A percentile compares a stretch with the other conserved stretches of the same genome.
Conservation (phyloP, 345 rosid species). For the Acer negundo region DNA sequence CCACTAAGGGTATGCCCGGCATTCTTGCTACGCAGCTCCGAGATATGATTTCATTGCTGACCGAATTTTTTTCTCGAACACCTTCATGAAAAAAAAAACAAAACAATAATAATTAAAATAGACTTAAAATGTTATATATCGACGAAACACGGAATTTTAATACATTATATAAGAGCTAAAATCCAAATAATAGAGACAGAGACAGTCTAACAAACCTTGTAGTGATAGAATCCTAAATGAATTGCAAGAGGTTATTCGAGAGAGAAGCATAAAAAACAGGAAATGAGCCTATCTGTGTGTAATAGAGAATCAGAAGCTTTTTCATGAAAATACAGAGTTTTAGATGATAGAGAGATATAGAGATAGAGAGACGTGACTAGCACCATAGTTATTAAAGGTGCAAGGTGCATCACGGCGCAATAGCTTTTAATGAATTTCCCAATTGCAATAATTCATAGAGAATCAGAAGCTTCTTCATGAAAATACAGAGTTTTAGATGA, state of each 20-base stretch:
- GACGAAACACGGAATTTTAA: neutral
- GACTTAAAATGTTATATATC: neutral
- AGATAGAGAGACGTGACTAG: neutral
- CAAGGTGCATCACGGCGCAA: no score
- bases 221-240: constrained; percentile 1
- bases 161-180: neutral
- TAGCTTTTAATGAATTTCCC: no score
- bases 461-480: neutral
- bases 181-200: neutral
- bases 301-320: neutral
- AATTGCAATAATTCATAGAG: neutral
- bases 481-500: neutral
- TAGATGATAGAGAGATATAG: neutral
- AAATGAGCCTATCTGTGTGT: neutral
- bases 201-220: neutral
- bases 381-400: no score
- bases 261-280: neutral
- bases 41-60: constrained; percentile 38
- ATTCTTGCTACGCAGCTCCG: constrained; percentile 50
- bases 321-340: neutral
- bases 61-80: neutral
- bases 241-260: neutral
- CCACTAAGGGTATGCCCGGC: constrained; percentile 91
- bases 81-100: neutral
- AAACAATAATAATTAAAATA: neutral